These are phyloP conservation scores for Phyllosticta citrichinensis DNA, from an alignment of 2,329 filamentous ascomycete species.

Conservation along the genomic window DNA sequence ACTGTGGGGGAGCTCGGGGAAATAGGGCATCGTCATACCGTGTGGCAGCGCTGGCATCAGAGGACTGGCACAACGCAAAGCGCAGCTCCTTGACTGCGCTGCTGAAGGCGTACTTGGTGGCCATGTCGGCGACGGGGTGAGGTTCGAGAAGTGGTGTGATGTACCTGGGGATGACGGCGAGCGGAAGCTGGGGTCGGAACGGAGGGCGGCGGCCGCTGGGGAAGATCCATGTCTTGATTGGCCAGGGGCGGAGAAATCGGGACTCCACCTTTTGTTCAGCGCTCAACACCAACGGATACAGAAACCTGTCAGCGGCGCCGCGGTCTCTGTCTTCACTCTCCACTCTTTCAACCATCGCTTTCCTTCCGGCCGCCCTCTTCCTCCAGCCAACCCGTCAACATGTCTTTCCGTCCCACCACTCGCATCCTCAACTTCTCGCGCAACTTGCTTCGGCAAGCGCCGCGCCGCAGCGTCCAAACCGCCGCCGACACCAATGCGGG, in stretches of 20 bases:
- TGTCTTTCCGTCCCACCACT: constrained; percentile 47
- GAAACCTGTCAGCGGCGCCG: constrained; percentile 30
- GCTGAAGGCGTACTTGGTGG: constrained; percentile 83
- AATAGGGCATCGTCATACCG: constrained; percentile 48
- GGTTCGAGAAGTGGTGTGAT: neutral
- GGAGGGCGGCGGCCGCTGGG: neutral
- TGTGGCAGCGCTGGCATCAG: constrained; percentile 77
- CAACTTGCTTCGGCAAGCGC: constrained; percentile 32
- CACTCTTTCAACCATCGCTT: constrained; percentile 5
- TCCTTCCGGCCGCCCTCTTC: neutral
- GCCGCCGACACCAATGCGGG: constrained; percentile 40
- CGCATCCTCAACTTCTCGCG: constrained; percentile 47
- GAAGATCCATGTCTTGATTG: neutral
- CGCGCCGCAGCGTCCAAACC: constrained; percentile 57
- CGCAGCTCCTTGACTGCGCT: constrained; percentile 87
- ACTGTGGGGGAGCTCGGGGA: neutral
- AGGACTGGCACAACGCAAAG: constrained; percentile 94
- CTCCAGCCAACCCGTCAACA: constrained; percentile 22
- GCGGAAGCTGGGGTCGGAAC: neutral
- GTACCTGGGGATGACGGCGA: neutral
- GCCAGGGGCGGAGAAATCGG: constrained; percentile 3
- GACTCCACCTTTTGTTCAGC: constrained; percentile 6
- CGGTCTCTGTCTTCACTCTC: constrained; percentile 30
- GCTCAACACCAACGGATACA: constrained; percentile 11
- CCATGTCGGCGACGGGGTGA: constrained; percentile 49